Conservation (phyloP, 441 rosid species). For the Syzygium malaccense region DNA sequence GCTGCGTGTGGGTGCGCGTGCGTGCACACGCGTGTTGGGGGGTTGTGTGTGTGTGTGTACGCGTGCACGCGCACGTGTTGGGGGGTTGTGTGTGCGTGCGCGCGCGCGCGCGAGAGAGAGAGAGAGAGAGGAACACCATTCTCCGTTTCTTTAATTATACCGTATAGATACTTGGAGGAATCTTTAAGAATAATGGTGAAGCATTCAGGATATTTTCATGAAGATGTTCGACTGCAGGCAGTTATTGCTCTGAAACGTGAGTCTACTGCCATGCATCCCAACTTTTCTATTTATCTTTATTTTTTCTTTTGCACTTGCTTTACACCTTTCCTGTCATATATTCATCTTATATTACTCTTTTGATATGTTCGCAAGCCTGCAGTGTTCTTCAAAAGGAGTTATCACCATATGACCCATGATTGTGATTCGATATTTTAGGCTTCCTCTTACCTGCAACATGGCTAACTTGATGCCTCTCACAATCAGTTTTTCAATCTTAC, state of each 20-base stretch:
- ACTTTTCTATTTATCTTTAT: background rate
- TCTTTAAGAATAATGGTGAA: slow-evolving; percentile 72
- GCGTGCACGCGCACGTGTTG: background rate
- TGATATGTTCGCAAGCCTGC: background rate
- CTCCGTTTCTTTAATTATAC: slow-evolving; percentile 36
- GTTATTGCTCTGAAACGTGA: slow-evolving; percentile 76
- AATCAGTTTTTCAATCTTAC: background rate
- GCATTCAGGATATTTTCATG: slow-evolving; percentile 93
- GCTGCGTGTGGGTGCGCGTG: no score
- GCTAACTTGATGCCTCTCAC: background rate
- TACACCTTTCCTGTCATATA: background rate
- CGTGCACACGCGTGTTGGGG: no score
- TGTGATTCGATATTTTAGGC: background rate
- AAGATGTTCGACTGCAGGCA: slow-evolving; percentile 99
- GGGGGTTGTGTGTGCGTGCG: background rate
- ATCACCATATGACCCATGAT: background rate
- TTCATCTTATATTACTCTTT: background rate
- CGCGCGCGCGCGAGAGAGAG: background rate
- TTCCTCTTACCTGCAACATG: background rate
- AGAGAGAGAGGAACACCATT: background rate
- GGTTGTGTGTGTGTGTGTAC: no score
- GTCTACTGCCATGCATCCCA: slow-evolving; percentile 8
- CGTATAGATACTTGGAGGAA: slow-evolving; percentile 81
- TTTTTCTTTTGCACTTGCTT: slow-evolving; percentile 6
- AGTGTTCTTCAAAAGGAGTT: background rate